Conservation (phyloP, 345 rosid genomes). For the Camelina sativa region DNA sequence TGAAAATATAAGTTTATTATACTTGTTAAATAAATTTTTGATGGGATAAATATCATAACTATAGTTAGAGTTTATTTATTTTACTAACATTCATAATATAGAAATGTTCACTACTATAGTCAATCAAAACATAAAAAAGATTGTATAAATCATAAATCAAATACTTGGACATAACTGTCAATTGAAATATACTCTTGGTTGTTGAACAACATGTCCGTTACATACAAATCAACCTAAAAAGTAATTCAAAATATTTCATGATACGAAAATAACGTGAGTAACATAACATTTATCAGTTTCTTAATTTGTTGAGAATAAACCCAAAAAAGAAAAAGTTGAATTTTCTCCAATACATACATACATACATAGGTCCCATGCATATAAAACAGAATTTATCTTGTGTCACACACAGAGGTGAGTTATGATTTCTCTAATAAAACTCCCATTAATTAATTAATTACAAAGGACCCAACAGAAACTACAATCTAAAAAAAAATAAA, state of each 20-base stretch:
- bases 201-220: neutral
- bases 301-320: neutral
- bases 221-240: neutral
- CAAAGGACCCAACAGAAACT: slow-evolving; percentile 19
- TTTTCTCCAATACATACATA: neutral
- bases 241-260: neutral
- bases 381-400: slow-evolving; percentile 19
- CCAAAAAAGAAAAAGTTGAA: neutral
- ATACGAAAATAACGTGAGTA: neutral
- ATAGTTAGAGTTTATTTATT: too few relatives aligned
- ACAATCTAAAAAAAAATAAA: neutral
- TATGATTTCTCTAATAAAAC: slow-evolving; percentile 31
- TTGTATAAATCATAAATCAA: too few relatives aligned
- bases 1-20: neutral
- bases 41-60: neutral
- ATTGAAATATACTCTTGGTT: neutral
- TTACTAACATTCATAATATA: too few relatives aligned
- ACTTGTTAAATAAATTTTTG: neutral
- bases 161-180: too few relatives aligned
- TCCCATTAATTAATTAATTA: slow-evolving; percentile 8
- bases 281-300: neutral
- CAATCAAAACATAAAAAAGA: too few relatives aligned
- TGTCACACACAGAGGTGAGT: slow-evolving; percentile 21
- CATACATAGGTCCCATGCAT: slow-evolving; percentile 1
- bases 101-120: too few relatives aligned